Evolutionary conservation across 2,329 filamentous ascomycete species (phyloP), one percentile per base, ranked within the genome.

Genomic region (Curvularia eragrostidis): DNA sequence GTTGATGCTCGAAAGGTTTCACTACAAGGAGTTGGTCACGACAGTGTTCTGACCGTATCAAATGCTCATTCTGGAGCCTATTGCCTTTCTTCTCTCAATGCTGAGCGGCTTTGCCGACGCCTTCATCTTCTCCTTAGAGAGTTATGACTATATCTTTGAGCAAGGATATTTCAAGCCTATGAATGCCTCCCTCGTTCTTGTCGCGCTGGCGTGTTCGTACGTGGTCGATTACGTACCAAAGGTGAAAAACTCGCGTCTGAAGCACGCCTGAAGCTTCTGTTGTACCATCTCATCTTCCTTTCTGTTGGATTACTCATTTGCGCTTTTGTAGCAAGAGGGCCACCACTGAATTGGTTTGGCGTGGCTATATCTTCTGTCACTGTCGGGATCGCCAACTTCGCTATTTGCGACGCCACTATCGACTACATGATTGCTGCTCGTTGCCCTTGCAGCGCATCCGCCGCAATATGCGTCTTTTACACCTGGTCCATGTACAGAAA

Each of bases 341-440:
- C 89, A 83, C 90, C 50, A 83, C 81, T 12, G 83, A 87, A 24
- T 82, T 89, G 80, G 77, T 90, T 61, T 88, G 87, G 82, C 0
- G 83, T 32, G 79, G 79, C 52, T 78, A 90, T 57, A 51, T 65
- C 48, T 8, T 41, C 68, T 26, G 54, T 70, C 18, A 52, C 72
- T 5, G 87, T 92, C 52, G 89, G 89, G 19, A 87, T 91, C 52
- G 88, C 89, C 47, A 92, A 71, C 48, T 89, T 88, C 61, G 78
- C 84, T 34, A 89, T 91, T 56, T 90, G 91, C 77, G 89, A 89
- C 85, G 87, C 88, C 0, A 91, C 89, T 0, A 89, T 91, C 60
- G 88, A 92, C 73, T 92, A 91, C 78, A 91, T 91, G 86, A 84
- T 91, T 15, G 87, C 86, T 36, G 85, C 88, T 0, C 89, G 91